A percentile compares a stretch with the other conserved stretches of the same genome.
Evolutionary conservation across 2,329 filamentous ascomycete species (phyloP).

Genomic region (Penicillium crustosum): DNA sequence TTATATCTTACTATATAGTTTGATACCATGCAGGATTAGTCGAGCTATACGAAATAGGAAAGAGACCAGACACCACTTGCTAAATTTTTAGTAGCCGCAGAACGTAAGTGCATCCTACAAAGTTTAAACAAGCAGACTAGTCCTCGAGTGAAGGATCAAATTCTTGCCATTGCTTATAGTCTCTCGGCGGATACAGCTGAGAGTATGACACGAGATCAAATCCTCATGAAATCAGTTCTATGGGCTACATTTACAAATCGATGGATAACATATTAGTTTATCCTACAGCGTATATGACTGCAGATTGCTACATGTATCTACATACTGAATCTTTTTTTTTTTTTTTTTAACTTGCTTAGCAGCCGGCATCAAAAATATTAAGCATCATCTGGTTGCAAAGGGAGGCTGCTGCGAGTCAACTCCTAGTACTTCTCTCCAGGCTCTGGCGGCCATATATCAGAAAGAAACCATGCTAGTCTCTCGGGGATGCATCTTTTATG

Average conservation of each 20-base stretch:
- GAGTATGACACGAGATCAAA: too few species aligned
- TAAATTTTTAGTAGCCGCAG: neutral
- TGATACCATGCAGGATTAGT: neutral
- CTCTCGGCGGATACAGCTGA: too few species aligned
- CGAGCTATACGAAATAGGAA: neutral
- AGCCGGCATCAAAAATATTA: too few species aligned
- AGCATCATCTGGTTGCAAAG: neutral
- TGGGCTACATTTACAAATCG: too few species aligned
- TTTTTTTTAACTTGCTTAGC: too few species aligned
- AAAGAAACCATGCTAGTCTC: neutral
- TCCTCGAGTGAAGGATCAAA: neutral
- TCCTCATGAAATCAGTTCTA: too few species aligned
- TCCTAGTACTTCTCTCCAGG: neutral
- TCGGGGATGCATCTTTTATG: neutral
- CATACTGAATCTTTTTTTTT: too few species aligned
- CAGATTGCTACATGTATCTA: too few species aligned
- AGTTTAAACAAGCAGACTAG: neutral
- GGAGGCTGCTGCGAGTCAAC: neutral
- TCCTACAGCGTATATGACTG: too few species aligned
- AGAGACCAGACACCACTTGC: slow-evolving; percentile 4
- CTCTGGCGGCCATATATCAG: neutral
- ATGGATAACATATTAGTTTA: too few species aligned
- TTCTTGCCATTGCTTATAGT: neutral
- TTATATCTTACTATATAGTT: neutral
- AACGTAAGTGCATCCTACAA: neutral